phyloP scores from a whole-genome alignment of 768 basidiomycete species.

The Chalciporus sphaerocephalus region DNA sequence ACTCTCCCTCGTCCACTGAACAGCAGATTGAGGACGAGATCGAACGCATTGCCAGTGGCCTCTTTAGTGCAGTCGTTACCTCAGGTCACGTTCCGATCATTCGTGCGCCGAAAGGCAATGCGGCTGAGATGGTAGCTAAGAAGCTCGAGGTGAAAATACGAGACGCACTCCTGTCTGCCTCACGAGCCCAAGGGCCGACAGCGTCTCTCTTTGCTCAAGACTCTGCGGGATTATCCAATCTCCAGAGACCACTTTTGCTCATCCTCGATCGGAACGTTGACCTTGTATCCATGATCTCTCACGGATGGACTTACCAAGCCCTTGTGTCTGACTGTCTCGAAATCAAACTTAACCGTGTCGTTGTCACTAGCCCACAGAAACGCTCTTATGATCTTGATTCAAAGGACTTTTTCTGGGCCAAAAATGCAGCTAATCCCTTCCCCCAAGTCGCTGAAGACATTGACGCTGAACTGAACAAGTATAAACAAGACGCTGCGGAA shows the following conservation, averaged over 20 bases:
- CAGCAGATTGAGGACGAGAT: slow-evolving; percentile 90
- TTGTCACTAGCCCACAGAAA: slow-evolving; percentile 72
- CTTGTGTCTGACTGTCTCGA: slow-evolving; percentile 96
- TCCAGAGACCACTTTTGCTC: slow-evolving; percentile 89
- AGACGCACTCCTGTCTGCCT: slow-evolving; percentile 72
- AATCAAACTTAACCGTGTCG: slow-evolving; percentile 93
- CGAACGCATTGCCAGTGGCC: slow-evolving; percentile 82
- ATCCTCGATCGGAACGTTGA: slow-evolving; percentile 95
- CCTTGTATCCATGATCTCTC: slow-evolving; percentile 86
- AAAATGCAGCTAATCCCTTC: slow-evolving; percentile 94
- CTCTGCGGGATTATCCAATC: slow-evolving; percentile 73
- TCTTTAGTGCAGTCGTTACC: slow-evolving; percentile 89
- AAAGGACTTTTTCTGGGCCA: slow-evolving; percentile 99
- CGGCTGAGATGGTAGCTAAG: slow-evolving; percentile 98
- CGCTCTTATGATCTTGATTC: slow-evolving; percentile 92
- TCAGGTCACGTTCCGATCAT: slow-evolving; percentile 94
- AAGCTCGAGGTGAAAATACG: slow-evolving; percentile 90
- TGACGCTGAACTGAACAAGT: slow-evolving; percentile 84
- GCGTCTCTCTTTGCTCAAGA: slow-evolving; percentile 75
- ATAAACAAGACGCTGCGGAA: slow-evolving; percentile 94
- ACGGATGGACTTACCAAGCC: slow-evolving; percentile 99
- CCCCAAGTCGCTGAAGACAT: slow-evolving; percentile 99
- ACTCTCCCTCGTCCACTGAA: slow-evolving; percentile 87
- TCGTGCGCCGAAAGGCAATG: slow-evolving; percentile 90
- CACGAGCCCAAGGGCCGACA: slow-evolving; percentile 52